A percentile compares a stretch with the other conserved stretches of the same genome.
phyloP scores from a whole-genome alignment of 345 rosid species.

The Eucalyptus marginata region DNA sequence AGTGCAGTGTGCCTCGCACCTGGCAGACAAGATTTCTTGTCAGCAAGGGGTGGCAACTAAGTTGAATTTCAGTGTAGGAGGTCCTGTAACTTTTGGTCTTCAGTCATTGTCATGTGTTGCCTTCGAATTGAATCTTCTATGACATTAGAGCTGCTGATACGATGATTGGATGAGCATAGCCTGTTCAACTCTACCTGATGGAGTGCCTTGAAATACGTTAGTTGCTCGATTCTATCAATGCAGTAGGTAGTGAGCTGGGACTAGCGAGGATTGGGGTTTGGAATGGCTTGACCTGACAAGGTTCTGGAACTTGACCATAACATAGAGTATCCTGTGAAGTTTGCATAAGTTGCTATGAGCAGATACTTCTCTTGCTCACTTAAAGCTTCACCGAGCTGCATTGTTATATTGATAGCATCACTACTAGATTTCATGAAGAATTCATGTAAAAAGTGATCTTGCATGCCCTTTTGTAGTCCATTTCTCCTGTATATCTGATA shows the following conservation, averaged over 20 bases:
- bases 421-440: not conserved
- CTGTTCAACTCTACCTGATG: not conserved
- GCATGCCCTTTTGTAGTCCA: not conserved
- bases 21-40: not conserved
- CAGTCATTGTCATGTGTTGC: not conserved
- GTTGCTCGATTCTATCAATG: not conserved
- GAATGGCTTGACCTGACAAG: not conserved
- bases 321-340: not conserved
- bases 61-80: not conserved
- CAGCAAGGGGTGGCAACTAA: not conserved
- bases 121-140: not conserved
- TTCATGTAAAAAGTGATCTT: not conserved
- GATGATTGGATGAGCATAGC: not conserved
- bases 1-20: not conserved
- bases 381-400: not conserved
- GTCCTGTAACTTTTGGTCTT: not conserved
- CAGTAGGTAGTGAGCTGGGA: not conserved
- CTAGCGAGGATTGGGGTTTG: not conserved
- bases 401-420: not conserved
- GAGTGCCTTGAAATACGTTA: not conserved
- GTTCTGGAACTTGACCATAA: not conserved
- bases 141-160: not conserved
- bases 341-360: not conserved
- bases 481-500: not conserved
- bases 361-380: not conserved